phyloP scores from a whole-genome alignment of 805 yeast genomes.

The Hemisphaericaspora nanyangensis region DNA sequence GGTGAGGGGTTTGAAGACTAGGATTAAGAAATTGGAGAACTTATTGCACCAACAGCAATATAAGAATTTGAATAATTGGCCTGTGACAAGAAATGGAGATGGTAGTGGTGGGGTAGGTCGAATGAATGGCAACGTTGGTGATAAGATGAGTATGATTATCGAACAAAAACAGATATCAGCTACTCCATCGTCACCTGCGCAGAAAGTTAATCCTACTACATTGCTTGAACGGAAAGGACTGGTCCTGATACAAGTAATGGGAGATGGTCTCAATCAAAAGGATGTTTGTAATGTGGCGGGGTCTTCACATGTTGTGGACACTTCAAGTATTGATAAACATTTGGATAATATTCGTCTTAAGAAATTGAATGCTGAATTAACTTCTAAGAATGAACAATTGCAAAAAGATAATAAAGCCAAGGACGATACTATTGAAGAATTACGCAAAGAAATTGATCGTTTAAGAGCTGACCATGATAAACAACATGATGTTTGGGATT shows the following conservation, averaged over 20 bases:
- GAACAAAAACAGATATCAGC: constrained; percentile 9
- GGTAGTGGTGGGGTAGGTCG: constrained; percentile 9
- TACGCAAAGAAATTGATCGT: constrained; percentile 1
- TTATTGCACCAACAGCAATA: constrained; percentile 71
- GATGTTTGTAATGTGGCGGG: background rate
- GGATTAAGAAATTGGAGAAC: constrained; percentile 75
- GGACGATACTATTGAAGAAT: background rate
- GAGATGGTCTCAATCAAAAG: background rate
- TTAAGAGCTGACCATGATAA: background rate
- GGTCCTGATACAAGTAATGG: background rate
- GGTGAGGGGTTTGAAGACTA: constrained; percentile 59
- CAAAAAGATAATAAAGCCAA: constrained; percentile 7
- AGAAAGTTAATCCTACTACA: constrained; percentile 20
- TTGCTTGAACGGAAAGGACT: constrained; percentile 16
- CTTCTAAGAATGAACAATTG: constrained; percentile 8
- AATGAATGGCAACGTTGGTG: background rate
- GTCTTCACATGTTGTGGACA: constrained; percentile 23
- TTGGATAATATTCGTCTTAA: constrained; percentile 38
- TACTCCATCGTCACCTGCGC: constrained; percentile 4
- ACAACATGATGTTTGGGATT: constrained; percentile 2
- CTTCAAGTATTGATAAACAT: constrained; percentile 39
- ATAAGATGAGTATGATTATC: constrained; percentile 15
- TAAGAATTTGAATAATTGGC: constrained; percentile 48
- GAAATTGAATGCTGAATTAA: constrained; percentile 24
- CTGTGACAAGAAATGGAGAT: constrained; percentile 23